phyloP scores from a whole-genome alignment of 2,329 filamentous ascomycete species.

The Pseudocercospora fuligena region DNA sequence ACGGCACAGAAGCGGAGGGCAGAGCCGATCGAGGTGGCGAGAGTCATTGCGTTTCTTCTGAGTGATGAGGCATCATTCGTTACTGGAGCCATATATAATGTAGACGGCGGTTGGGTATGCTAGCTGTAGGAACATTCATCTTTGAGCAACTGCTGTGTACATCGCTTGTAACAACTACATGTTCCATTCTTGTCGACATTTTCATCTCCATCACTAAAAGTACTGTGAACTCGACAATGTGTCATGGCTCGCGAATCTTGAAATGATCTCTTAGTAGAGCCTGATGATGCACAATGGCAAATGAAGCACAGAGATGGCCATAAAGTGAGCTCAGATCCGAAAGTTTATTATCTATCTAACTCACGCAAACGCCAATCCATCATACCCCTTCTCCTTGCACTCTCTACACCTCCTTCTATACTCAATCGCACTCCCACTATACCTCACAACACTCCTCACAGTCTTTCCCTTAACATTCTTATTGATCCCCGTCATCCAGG shows the following conservation, averaged over 20 bases:
- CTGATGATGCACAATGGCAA: too few species aligned
- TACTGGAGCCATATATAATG: constrained; percentile 8
- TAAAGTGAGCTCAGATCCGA: too few species aligned
- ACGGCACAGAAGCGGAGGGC: constrained; percentile 9
- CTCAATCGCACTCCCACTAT: constrained; percentile 13
- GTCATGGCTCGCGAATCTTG: too few species aligned
- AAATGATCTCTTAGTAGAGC: too few species aligned
- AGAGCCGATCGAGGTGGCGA: constrained; percentile 10
- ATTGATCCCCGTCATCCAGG: constrained; percentile 19
- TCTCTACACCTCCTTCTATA: constrained; percentile 13
- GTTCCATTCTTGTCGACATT: too few species aligned
- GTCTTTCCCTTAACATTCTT: constrained; percentile 17
- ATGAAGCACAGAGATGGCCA: too few species aligned
- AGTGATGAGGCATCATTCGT: constrained; percentile 18
- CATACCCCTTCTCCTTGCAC: constrained; percentile 4
- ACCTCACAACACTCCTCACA: constrained; percentile 15
- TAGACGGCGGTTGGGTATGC: constrained; percentile 15
- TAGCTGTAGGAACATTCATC: too few species aligned
- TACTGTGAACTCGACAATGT: too few species aligned
- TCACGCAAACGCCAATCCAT: constrained; percentile 5
- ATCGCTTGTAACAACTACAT: too few species aligned
- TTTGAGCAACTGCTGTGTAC: too few species aligned
- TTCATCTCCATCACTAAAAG: too few species aligned
- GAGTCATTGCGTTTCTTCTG: constrained; percentile 14
- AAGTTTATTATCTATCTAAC: background rate